Base-by-base conservation (phyloP, 148 eudicot genomes). In the Silene uniflora region DNA sequence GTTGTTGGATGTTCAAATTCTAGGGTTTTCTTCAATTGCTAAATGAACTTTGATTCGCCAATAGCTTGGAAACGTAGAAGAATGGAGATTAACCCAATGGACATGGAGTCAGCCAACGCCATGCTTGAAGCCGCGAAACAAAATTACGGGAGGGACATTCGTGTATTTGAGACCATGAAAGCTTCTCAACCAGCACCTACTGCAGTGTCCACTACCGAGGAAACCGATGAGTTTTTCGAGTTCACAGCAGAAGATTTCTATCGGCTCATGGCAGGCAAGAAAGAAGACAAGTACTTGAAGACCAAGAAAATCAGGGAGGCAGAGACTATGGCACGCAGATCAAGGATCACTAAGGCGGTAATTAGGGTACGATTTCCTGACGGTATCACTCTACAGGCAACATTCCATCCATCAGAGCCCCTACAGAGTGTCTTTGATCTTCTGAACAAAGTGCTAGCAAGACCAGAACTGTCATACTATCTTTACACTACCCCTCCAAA, bases 401-500 rank as follows among this genome's bases (percentile, higher is more conserved):
- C 81, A 42, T 94, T 94, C 81, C 93, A 90, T 82, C 91, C 98
- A 74, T 88, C 97, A 52, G 98, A 91, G 77, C 71, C 89, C 19
- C 77, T 94, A 24, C 91, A 89, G 79, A 82, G 81, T 81, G 77
- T 94, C 56, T 69, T 81, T 81, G 98, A 91, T 87, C 83, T 94
- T 74, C 75, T 94, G 59, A 80, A 79, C 75, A 88, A 86, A 82
- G 93, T 86, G 49, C 68, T 91, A 75, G 89, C 83, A 18, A 84
- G 80, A 66, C 97, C 96, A 25, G 97, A 94, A 42, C 75, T 86
- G 24, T 91, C 98, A 13, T 88, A 87, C 82, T 88, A 94, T 75
- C 76, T 91, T 17, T 94, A 93, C 88, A 84, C 97, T 18, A 86
- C 93, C 73, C 98, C 98, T 82, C 98, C 98, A 10, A 93, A 89